Evolutionary conservation across 2,329 filamentous ascomycete genomes (phyloP).

Genomic region (Nigrospora sphaerica): DNA sequence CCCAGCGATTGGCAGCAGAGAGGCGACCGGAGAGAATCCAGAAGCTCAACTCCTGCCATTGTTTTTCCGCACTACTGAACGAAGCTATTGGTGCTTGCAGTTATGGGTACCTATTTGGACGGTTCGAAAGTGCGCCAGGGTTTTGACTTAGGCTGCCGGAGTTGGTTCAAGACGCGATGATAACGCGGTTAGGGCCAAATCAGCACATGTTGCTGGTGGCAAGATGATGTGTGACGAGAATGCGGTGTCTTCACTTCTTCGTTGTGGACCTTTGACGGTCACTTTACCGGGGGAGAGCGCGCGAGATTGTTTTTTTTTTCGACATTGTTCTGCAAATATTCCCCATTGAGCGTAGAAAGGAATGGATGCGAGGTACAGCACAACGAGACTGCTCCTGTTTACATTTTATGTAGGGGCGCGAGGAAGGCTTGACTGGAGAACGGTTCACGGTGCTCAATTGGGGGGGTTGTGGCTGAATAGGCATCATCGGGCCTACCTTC

Average conservation of each 20-base stretch:
- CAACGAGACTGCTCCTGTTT: no score
- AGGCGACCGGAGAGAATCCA: neutral
- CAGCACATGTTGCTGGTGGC: no score
- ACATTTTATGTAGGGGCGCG: no score
- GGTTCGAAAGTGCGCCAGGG: neutral
- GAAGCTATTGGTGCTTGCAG: neutral
- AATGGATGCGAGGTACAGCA: neutral
- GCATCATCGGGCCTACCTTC: no score
- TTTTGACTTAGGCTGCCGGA: no score
- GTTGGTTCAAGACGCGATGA: no score
- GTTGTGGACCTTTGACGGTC: neutral
- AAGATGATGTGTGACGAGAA: neutral
- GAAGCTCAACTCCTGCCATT: neutral
- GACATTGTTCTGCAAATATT: neutral
- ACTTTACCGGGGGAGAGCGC: neutral
- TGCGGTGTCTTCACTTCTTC: neutral
- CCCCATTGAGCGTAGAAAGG: conserved; percentile 1
- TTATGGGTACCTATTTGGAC: neutral
- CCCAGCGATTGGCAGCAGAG: neutral
- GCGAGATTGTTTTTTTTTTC: neutral
- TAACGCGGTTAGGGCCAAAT: no score
- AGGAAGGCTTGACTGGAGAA: no score
- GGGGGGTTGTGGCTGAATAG: no score
- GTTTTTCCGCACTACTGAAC: neutral
- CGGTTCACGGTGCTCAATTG: no score